phyloP scores from a whole-genome alignment of 73 alveolate genomes.

The Tetrahymena malaccensis region DNA sequence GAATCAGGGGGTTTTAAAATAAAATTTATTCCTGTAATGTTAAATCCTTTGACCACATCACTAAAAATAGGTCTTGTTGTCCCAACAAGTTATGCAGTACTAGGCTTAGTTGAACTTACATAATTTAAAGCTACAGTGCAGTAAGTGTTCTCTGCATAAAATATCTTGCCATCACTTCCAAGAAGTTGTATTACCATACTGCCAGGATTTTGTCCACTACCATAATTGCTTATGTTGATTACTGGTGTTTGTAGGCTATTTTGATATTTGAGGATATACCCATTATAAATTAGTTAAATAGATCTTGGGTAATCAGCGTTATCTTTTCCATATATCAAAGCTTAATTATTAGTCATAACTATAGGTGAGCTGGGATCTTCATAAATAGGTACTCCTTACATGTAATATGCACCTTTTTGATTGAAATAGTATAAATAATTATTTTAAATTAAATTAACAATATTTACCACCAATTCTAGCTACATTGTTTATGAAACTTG shows the following conservation, averaged over 20 bases:
- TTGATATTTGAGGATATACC: neutral
- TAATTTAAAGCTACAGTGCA: neutral
- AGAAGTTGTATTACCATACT: slow-evolving; percentile 1
- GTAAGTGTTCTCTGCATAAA: slow-evolving; percentile 1
- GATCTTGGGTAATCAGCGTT: slow-evolving; percentile 35
- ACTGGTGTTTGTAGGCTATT: neutral
- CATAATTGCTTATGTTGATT: slow-evolving; percentile 9
- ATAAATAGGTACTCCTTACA: slow-evolving; percentile 12
- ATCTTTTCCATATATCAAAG: slow-evolving; percentile 17
- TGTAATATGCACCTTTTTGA: neutral
- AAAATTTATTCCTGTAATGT: neutral
- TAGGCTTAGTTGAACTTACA: neutral
- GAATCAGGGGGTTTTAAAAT: neutral
- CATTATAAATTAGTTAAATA: neutral
- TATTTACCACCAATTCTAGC: neutral
- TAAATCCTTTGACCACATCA: neutral
- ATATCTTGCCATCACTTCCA: neutral
- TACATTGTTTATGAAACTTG: neutral
- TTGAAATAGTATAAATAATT: no score
- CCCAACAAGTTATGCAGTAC: neutral
- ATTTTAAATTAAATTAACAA: neutral
- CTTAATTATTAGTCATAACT: slow-evolving; percentile 13
- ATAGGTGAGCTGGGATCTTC: neutral
- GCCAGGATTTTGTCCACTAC: neutral
- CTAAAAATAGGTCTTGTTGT: neutral